These are phyloP conservation scores for Dendrobium nobile DNA, from an alignment of 106 monocot genomes.

Conservation along the genomic window DNA sequence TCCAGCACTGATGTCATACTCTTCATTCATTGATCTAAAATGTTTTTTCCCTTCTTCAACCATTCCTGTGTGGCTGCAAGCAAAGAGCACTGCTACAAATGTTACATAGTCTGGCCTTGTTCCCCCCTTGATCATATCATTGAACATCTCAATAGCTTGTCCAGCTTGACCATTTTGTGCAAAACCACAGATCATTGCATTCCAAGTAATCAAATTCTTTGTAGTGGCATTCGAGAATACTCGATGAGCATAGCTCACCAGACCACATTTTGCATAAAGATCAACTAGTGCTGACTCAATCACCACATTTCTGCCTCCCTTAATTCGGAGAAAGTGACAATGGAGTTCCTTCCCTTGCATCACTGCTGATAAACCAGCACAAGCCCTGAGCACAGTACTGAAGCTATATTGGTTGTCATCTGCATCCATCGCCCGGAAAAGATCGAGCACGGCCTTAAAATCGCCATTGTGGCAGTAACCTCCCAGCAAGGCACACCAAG, in stretches of 20 bases:
- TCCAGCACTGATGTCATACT: slow-evolving; percentile 48
- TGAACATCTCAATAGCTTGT: slow-evolving; percentile 48
- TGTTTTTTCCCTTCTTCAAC: slow-evolving; percentile 56
- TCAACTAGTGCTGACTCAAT: slow-evolving; percentile 83
- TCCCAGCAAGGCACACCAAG: slow-evolving; percentile 82
- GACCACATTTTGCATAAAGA: slow-evolving; percentile 82
- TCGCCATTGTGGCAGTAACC: slow-evolving; percentile 73
- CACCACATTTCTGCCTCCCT: slow-evolving; percentile 42
- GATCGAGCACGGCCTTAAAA: slow-evolving; percentile 32
- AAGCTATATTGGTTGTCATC: slow-evolving; percentile 51
- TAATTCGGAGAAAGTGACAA: slow-evolving; percentile 45
- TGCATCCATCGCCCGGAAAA: slow-evolving; percentile 66
- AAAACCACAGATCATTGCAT: slow-evolving; percentile 76
- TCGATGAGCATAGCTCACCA: slow-evolving; percentile 41
- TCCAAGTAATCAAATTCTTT: slow-evolving; percentile 79
- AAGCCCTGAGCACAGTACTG: slow-evolving; percentile 74
- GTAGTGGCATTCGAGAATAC: slow-evolving; percentile 31
- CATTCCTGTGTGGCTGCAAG: slow-evolving; percentile 72
- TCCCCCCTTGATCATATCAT: slow-evolving; percentile 54
- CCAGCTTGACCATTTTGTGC: slow-evolving; percentile 60
- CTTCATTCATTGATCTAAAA: slow-evolving; percentile 49
- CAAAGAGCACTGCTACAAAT: slow-evolving; percentile 77
- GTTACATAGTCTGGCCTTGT: slow-evolving; percentile 64
- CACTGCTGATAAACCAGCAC: slow-evolving; percentile 51
- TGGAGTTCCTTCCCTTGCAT: slow-evolving; percentile 69